phyloP scores from a whole-genome alignment of 2,329 filamentous ascomycete genomes.

The Diaporthe batatas region DNA sequence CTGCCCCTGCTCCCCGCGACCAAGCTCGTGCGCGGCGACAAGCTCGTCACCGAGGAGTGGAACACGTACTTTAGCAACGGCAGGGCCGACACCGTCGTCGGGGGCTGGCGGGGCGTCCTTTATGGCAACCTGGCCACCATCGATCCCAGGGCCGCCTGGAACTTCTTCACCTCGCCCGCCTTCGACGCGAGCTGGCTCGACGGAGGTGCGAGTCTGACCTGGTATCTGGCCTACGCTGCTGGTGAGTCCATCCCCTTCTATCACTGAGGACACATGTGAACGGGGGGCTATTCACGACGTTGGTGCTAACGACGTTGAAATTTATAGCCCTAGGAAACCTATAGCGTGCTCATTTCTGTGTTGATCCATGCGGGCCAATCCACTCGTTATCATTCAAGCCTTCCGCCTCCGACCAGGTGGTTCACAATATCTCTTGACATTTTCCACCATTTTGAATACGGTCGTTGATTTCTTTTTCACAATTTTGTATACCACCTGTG shows the following conservation, averaged over 20 bases:
- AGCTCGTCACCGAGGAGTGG: conserved; percentile 89
- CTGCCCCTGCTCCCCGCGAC: conserved; percentile 75
- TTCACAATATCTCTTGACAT: not conserved
- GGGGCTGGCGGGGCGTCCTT: conserved; percentile 89
- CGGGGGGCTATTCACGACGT: not conserved
- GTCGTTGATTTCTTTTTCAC: not conserved
- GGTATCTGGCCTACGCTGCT: conserved; percentile 86
- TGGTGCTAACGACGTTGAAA: conserved; percentile 10
- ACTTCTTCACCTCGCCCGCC: conserved; percentile 77
- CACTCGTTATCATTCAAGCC: not conserved
- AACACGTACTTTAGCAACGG: conserved; percentile 79
- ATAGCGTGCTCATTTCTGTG: not conserved
- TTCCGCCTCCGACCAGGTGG: not conserved
- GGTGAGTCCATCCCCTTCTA: conserved; percentile 62
- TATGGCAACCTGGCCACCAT: conserved; percentile 86
- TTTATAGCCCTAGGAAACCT: not conserved
- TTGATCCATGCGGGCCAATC: not conserved
- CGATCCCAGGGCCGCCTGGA: conserved; percentile 76
- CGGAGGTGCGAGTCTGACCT: conserved; percentile 85
- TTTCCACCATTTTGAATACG: not conserved
- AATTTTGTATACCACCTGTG: conserved; percentile 1
- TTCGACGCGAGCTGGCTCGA: conserved; percentile 81
- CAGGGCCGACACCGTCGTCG: conserved; percentile 73
- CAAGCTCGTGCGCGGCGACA: conserved; percentile 72
- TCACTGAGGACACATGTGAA: not conserved